Conservation (phyloP, 176 grass and related monocot species). For the Elaeis guineensis region DNA sequence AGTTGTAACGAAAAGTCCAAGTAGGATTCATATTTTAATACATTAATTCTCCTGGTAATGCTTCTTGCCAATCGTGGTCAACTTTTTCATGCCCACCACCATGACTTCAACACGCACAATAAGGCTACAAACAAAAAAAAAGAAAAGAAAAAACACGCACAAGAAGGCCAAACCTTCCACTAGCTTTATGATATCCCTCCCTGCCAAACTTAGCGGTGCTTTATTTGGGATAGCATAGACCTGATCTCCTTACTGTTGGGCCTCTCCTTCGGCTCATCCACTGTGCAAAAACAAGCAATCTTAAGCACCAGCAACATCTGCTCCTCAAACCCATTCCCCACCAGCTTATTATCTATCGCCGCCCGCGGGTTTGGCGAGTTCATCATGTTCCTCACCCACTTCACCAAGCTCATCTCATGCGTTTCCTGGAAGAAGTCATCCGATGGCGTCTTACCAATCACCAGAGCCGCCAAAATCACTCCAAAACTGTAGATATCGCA, state of each 20-base stretch:
- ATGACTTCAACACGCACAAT: too few species aligned
- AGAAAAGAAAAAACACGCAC: too few species aligned
- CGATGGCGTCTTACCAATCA: slow-evolving; percentile 5
- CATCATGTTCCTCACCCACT: slow-evolving; percentile 6
- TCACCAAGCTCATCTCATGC: slow-evolving; percentile 13
- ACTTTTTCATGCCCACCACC: too few species aligned
- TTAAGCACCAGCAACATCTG: slow-evolving; percentile 13
- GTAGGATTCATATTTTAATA: too few species aligned
- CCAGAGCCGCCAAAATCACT: slow-evolving; percentile 14
- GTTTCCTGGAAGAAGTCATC: slow-evolving; percentile 21
- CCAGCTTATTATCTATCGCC: slow-evolving; percentile 4
- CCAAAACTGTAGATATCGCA: slow-evolving; percentile 22
- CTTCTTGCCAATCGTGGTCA: too few species aligned
- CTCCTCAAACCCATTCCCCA: background rate
- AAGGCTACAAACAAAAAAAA: too few species aligned
- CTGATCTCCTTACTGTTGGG: slow-evolving; percentile 6
- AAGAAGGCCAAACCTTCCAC: too few species aligned
- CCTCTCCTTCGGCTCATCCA: slow-evolving; percentile 12
- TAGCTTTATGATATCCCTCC: too few species aligned
- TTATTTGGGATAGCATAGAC: slow-evolving; percentile 11
- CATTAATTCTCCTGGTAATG: too few species aligned
- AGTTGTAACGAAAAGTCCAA: too few species aligned
- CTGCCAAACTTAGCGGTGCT: background rate
- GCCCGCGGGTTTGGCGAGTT: background rate
- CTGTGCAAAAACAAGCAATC: slow-evolving; percentile 12